phyloP scores from a whole-genome alignment of 2,329 filamentous ascomycete genomes.

The Claviceps monticola region DNA sequence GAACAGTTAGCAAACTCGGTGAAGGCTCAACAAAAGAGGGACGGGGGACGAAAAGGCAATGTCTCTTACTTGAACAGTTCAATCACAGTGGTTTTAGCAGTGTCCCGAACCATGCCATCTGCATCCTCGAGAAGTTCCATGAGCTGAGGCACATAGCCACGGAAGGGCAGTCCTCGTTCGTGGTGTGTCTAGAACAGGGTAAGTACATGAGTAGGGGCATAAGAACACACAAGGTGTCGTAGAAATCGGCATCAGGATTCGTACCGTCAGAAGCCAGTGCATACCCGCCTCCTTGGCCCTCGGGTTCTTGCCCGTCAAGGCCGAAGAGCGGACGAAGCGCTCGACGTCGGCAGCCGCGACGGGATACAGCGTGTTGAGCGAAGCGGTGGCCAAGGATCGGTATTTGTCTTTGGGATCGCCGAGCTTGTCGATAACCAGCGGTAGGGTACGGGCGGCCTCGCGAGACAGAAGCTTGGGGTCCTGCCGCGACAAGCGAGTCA shows the following conservation, averaged over 20 bases:
- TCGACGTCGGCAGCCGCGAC: slow-evolving; percentile 63
- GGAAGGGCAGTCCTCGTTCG: slow-evolving; percentile 67
- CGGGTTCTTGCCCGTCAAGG: slow-evolving; percentile 66
- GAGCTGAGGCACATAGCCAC: slow-evolving; percentile 65
- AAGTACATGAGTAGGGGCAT: not conserved
- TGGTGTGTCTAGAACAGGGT: slow-evolving; percentile 53
- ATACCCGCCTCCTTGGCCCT: slow-evolving; percentile 75
- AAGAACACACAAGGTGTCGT: not conserved
- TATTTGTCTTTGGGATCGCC: slow-evolving; percentile 82
- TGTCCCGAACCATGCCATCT: slow-evolving; percentile 74
- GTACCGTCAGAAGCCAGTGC: slow-evolving; percentile 69
- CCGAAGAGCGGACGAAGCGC: slow-evolving; percentile 61
- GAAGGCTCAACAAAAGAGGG: too few relatives aligned
- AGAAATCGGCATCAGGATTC: not conserved
- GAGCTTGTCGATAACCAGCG: slow-evolving; percentile 68
- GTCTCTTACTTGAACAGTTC: slow-evolving; percentile 65
- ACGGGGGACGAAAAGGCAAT: not conserved
- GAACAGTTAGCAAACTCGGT: slow-evolving; percentile 4
- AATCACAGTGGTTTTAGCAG: slow-evolving; percentile 69
- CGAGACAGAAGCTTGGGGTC: slow-evolving; percentile 60
- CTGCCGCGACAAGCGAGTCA: slow-evolving; percentile 76
- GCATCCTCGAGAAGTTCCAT: slow-evolving; percentile 85
- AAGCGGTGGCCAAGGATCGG: slow-evolving; percentile 57
- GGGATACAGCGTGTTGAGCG: slow-evolving; percentile 63
- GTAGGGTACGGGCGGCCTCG: slow-evolving; percentile 57